Evolutionary conservation across 371 early-diverging fungal genomes (phyloP), one percentile per base, ranked within the genome.

Genomic region (Lichtheimia corymbifera): DNA sequence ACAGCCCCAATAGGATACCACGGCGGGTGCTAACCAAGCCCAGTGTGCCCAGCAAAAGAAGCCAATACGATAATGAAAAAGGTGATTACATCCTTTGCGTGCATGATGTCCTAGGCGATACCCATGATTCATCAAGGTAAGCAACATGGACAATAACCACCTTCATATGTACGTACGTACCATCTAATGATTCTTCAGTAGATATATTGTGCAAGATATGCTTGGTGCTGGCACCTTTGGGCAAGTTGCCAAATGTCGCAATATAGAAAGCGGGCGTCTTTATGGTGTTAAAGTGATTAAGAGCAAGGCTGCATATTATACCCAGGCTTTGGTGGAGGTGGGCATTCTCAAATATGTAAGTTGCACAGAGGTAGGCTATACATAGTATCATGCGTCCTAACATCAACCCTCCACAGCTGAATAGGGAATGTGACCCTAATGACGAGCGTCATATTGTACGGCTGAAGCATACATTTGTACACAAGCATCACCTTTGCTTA

Each of bases 181-280:
- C 18, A 4, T 18, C 47, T 47, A 20, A 47, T 9, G 2, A n/a
- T 47, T 20, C 47, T 53, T 11, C n/a, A 50, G 41, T 44, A 90
- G 90, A 67, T 94, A 95, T 70, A 65, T 89, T 41, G 96, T 98
- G 58, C 65, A 92, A 58, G 97, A 97, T 69, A 83, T 93, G 40
- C 79, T 99, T n/a, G 99, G 99, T 2, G 88, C 90, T 63, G 99
- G 99, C 17, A 98, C 99, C 0, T 99, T 98, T 88, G 99, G 99
- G 0, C 97, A 98, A 76, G 99, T 99, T 0, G 96, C 93, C 11
- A 95, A 94, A 72, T 98, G 98, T 65, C 85, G 88, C 30, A 92
- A 97, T 65, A 68, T 91, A 44, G 88, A 88, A 64, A 95, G 94
- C 0, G 88, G 92, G 61, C 91, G 90, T 59, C 71, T 90, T 15